Percentiles rank a stretch among this genome's conserved stretches.
Conservation (phyloP, 2,329 filamentous ascomycete species). For the Aureobasidium melanogenum region DNA sequence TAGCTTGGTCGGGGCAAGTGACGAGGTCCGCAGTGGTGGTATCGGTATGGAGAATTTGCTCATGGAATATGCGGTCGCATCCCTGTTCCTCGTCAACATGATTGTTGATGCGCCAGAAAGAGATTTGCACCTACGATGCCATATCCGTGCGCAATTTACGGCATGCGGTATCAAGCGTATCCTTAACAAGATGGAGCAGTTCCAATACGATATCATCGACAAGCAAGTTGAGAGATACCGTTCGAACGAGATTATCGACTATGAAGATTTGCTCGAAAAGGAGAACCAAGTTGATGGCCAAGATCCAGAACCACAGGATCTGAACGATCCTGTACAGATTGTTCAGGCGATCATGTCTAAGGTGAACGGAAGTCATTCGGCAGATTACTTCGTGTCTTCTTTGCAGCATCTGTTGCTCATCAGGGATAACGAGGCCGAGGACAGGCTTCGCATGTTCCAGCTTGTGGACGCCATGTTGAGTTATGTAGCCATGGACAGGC, state of each 20-base stretch:
- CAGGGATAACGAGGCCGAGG: slow-evolving; percentile 82
- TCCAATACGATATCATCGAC: slow-evolving; percentile 97
- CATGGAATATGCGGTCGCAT: slow-evolving; percentile 97
- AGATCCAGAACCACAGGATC: slow-evolving; percentile 79
- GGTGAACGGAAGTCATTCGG: slow-evolving; percentile 71
- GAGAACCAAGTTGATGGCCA: slow-evolving; percentile 83
- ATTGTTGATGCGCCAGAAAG: slow-evolving; percentile 82
- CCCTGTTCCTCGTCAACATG: slow-evolving; percentile 93
- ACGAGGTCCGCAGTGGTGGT: slow-evolving; percentile 89
- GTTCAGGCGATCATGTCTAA: slow-evolving; percentile 86
- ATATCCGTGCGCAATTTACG: slow-evolving; percentile 92
- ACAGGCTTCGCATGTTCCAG: slow-evolving; percentile 91
- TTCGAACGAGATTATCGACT: slow-evolving; percentile 93
- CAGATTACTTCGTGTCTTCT: slow-evolving; percentile 93
- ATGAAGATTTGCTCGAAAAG: slow-evolving; percentile 89
- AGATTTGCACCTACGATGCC: slow-evolving; percentile 83
- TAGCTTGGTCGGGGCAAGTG: slow-evolving; percentile 89
- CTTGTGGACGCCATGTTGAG: slow-evolving; percentile 98
- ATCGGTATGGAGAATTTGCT: slow-evolving; percentile 98
- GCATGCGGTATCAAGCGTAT: slow-evolving; percentile 93
- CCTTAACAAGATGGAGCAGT: slow-evolving; percentile 91
- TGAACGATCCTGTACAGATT: slow-evolving; percentile 88
- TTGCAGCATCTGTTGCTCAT: slow-evolving; percentile 93
- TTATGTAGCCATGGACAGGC: slow-evolving; percentile 96
- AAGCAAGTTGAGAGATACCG: slow-evolving; percentile 94